Base-by-base conservation (phyloP, 352 stramenopile species). In the Globisporangium alternatum region DNA sequence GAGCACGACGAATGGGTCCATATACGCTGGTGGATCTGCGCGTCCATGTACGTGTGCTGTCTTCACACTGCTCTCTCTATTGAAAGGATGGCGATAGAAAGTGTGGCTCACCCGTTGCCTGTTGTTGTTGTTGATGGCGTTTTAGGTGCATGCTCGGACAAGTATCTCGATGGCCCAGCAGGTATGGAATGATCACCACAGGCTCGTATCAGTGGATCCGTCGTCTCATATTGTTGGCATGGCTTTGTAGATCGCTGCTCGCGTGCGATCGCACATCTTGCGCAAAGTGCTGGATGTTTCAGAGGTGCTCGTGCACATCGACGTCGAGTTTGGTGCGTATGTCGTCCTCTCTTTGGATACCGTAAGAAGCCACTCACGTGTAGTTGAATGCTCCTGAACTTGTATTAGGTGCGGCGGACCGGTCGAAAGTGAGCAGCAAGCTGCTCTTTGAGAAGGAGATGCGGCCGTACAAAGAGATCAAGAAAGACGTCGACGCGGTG, bases 11-110 rank as follows among this genome's bases (percentile, higher is more conserved):
- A 53, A 96, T 96, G 88, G 88, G 88, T 5, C 86, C 86, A 13
- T 96, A 95, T 66, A 93, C 86, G 2, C 65, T 95, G 3, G 88
- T 96, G 17, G 88, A 96, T 53, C 65, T 96, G 43, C 85, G 86
- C 12, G 77, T 95, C 54, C 85, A 96, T 67, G 86, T 95, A 74
- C 61, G 84, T 80, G 45, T 17, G 12, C 6, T 5, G 17, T 56
- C 19, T 1, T 3, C 28, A 33, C 28, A n/a, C 3, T 53, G 13
- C 12, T n/a, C 22, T n/a, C 22, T 12, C 21, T 31, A 53, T 31
- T 33, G 12, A 28, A 39, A 13, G 8, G 33, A 39, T 39, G 33
- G 33, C 33, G 10, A 6, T 39, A 39, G 33, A 39, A 39, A 12
- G 33, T 3, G 33, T 39, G 33, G 33, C 33, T 39, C 33, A 22